Base-by-base conservation (phyloP, 1,284 basidiomycete genomes). In the Marasmius fiardii region DNA sequence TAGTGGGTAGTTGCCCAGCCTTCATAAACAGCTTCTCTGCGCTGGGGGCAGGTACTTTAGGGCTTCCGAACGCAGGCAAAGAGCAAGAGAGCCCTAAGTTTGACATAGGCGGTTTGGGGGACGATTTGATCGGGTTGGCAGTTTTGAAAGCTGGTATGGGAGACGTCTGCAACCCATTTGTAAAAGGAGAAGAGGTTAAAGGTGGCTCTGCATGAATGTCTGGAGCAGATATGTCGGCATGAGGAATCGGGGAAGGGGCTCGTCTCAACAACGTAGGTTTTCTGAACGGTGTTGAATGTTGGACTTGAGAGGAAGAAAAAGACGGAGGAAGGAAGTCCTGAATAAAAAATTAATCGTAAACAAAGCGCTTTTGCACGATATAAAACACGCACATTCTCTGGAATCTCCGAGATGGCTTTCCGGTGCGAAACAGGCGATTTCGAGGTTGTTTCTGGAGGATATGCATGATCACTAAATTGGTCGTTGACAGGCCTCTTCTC, bases 321-420 rank as follows among this genome's bases (percentile, higher is more conserved):
- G 47, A 49, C 33, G 47, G 47, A 4, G 47, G 47, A 33, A 49
- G 24, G 47, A 49, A 49, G 26, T 18, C 28, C 47, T 49, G 28
- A 14, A 31, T 20, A 31, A 49, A 3, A 7, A 18, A 11, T 26
- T n/a, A 6, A 49, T 14, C 28, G 12, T 14, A 31, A 33, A 18
- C 12, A 26, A 33, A 10, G 14, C 26, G 16, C 12, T 14, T n/a
- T n/a, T n/a, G n/a, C n/a, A 31, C 47, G 16, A 31, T n/a, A 12
- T 31, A 16, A 20, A 49, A 2, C 12, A n/a, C 47, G 24, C n/a
- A 49, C 47, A 8, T 26, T 28, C 28, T 49, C 47, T 49, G 47
- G 47, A 1, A 49, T 33, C 1, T 49, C 47, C 12, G 23, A 8
- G 31, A 49, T 49, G n/a, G 14, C 7, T 33, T 33, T 49, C 6